A percentile compares a stretch with the other conserved stretches of the same genome.
phyloP scores from a whole-genome alignment of 208 protist genomes.

The Acanthamoeba healyi region DNA sequence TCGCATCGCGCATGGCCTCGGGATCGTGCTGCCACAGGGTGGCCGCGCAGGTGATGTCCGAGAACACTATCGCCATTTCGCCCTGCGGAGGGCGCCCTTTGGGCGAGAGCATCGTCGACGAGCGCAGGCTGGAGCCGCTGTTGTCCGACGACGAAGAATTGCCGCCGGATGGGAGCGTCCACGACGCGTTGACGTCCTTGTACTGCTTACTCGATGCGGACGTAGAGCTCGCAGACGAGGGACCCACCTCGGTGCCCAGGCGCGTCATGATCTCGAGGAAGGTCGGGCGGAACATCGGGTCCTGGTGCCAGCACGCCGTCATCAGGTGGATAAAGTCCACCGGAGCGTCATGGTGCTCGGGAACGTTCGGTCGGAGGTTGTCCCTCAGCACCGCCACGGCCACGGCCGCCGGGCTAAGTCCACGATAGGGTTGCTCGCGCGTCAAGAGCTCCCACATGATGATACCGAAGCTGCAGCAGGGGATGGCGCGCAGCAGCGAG shows the following conservation, averaged over 20 bases:
- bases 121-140: background rate
- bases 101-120: background rate
- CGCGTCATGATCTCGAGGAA: conserved; percentile 76
- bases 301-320: conserved; percentile 47
- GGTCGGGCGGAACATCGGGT: conserved; percentile 4
- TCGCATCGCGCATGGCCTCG: conserved; percentile 33
- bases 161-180: background rate
- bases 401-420: conserved; percentile 51
- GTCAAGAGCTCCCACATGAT: conserved; percentile 73
- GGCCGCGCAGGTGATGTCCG: conserved; percentile 18
- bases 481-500: background rate
- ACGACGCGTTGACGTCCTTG: conserved; percentile 1
- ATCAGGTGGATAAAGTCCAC: conserved; percentile 47
- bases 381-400: conserved; percentile 66
- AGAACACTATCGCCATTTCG: conserved; percentile 50
- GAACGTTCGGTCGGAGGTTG: conserved; percentile 3
- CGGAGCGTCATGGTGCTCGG: conserved; percentile 16
- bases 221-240: conserved; percentile 20
- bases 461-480: conserved; percentile 44
- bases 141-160: background rate
- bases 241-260: background rate
- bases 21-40: conserved; percentile 44
- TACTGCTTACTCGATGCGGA: background rate
- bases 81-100: background rate
- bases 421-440: conserved; percentile 36